Percentiles rank a stretch among this genome's conserved stretches.
These are phyloP conservation scores for Blastobotrys malaysiensis DNA, from an alignment of 1,139 yeast species.

Conservation along the genomic window DNA sequence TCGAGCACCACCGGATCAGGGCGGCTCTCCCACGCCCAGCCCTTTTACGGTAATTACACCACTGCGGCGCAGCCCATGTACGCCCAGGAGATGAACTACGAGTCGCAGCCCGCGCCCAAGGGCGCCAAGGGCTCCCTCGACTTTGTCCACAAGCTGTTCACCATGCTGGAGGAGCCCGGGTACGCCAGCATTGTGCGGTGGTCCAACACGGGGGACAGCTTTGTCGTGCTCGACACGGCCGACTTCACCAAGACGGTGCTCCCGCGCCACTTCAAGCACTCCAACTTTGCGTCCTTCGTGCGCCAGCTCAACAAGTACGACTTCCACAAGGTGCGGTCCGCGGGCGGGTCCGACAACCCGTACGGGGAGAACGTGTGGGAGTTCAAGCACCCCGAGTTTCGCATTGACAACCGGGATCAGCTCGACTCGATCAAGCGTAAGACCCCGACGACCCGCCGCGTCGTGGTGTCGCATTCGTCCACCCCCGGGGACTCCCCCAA, in stretches of 20 bases:
- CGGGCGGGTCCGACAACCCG: conserved; percentile 41
- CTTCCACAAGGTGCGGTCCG: conserved; percentile 82
- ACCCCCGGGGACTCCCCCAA: neutral
- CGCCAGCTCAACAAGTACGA: conserved; percentile 94
- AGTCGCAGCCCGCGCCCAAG: neutral
- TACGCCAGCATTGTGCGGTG: conserved; percentile 73
- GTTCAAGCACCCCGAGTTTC: conserved; percentile 85
- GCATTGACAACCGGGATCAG: conserved; percentile 61
- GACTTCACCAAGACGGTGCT: conserved; percentile 81
- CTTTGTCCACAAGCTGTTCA: conserved; percentile 41
- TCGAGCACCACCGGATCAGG: neutral
- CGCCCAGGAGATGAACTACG: neutral
- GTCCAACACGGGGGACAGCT: conserved; percentile 78
- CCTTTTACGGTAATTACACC: neutral
- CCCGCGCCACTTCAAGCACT: conserved; percentile 89
- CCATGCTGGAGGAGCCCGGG: conserved; percentile 77
- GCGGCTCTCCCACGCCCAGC: neutral
- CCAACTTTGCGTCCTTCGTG: conserved; percentile 87
- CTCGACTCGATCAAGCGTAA: conserved; percentile 77
- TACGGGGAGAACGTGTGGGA: conserved; percentile 85
- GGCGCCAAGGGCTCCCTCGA: conserved; percentile 9
- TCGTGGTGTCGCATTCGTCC: conserved; percentile 21
- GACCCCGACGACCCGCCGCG: conserved; percentile 54
- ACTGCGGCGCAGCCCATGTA: neutral
- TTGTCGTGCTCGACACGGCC: conserved; percentile 80